A percentile compares a stretch with the other conserved stretches of the same genome.
Conservation (phyloP, 768 basidiomycete species). For the Crepidotus variabilis region DNA sequence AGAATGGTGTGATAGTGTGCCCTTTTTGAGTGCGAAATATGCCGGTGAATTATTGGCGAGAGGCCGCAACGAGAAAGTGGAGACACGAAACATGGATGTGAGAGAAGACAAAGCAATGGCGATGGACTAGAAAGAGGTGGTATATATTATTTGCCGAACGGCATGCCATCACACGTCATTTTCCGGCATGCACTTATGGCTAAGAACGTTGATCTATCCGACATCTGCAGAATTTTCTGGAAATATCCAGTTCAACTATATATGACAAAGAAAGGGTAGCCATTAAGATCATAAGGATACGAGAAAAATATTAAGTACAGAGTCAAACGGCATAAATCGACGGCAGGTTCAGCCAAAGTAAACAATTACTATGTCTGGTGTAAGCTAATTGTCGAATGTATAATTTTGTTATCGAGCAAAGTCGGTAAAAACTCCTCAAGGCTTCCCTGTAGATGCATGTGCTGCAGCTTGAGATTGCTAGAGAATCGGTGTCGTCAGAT, state of each 20-base stretch:
- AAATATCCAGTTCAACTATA: not conserved
- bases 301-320: too few species aligned
- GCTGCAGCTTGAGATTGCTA: slow-evolving; percentile 33
- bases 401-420: not conserved
- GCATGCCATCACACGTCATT: slow-evolving; percentile 14
- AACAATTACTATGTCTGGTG: too few species aligned
- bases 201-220: not conserved
- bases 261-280: too few species aligned
- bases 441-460: slow-evolving; percentile 18
- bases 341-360: too few species aligned
- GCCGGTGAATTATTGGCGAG: slow-evolving; percentile 1
- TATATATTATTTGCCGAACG: slow-evolving; percentile 1
- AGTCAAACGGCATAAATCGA: too few species aligned
- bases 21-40: slow-evolving; percentile 3
- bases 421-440: not conserved
- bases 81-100: slow-evolving; percentile 12
- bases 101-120: slow-evolving; percentile 1
- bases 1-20: not conserved
- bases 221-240: not conserved
- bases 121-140: not conserved
- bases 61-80: slow-evolving; percentile 13
- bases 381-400: too few species aligned
- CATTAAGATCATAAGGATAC: too few species aligned
- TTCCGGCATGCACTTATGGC: not conserved
- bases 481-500: not conserved